A percentile compares a stretch with the other conserved stretches of the same genome.
These are phyloP conservation scores for Rhynchosporium secalis DNA, from an alignment of 2,329 filamentous ascomycete species.

Conservation along the genomic window DNA sequence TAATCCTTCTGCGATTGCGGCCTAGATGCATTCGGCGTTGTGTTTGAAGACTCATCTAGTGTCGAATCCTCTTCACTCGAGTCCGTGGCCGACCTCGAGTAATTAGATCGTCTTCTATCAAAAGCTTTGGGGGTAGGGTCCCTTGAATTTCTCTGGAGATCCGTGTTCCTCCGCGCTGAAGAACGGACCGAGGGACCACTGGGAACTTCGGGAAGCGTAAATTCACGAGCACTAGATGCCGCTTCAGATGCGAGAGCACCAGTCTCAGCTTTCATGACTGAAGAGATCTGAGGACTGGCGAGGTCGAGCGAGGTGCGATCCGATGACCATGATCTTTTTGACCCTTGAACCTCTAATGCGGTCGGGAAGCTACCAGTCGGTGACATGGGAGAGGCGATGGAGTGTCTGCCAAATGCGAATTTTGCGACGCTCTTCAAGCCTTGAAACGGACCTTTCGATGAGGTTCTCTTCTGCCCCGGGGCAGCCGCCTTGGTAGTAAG, in stretches of 20 bases:
- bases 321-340: not conserved
- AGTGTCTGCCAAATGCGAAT: constrained; percentile 19
- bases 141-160: not conserved
- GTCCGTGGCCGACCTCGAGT: constrained; percentile 29
- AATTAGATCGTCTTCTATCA: not conserved
- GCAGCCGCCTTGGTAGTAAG: constrained; percentile 14
- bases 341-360: constrained; percentile 10
- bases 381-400: constrained; percentile 2
- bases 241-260: not conserved
- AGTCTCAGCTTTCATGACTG: not conserved
- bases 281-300: not conserved
- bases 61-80: constrained; percentile 37
- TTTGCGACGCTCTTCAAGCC: constrained; percentile 23
- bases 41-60: constrained; percentile 34
- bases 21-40: constrained; percentile 34
- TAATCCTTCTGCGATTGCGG: constrained; percentile 33
- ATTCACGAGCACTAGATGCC: constrained; percentile 1
- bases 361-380: constrained; percentile 18
- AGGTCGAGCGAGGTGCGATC: constrained; percentile 10
- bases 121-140: not conserved
- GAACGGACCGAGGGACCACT: constrained; percentile 3
- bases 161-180: not conserved
- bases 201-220: not conserved
- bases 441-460: constrained; percentile 17
- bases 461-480: constrained; percentile 8